Percentiles rank a stretch among this genome's conserved stretches.
These are phyloP conservation scores for Mycosarcoma maydis DNA, from an alignment of 1,284 basidiomycete species.

Conservation along the genomic window DNA sequence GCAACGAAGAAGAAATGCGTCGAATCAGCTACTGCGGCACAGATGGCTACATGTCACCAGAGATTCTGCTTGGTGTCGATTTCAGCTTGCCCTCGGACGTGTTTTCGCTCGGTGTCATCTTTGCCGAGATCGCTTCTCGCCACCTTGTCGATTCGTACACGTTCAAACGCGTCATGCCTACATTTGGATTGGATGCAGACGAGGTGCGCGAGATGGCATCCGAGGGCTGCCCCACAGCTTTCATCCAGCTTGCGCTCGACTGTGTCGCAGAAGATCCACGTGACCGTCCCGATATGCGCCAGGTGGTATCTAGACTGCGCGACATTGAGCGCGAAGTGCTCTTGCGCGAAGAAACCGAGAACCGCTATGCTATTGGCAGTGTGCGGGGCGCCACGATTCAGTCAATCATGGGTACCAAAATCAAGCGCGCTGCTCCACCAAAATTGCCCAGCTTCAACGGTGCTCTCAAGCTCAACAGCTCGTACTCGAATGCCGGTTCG, in stretches of 20 bases:
- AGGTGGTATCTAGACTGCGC: slow-evolving; percentile 78
- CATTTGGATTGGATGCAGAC: slow-evolving; percentile 78
- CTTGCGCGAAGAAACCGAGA: slow-evolving; percentile 49
- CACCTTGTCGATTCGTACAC: slow-evolving; percentile 77
- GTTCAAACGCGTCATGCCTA: slow-evolving; percentile 49
- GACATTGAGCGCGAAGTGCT: slow-evolving; percentile 78
- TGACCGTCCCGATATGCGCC: slow-evolving; percentile 78
- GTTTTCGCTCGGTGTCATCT: slow-evolving; percentile 92
- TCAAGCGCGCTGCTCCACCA: slow-evolving; percentile 70
- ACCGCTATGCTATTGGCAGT: slow-evolving; percentile 76
- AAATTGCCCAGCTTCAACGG: slow-evolving; percentile 86
- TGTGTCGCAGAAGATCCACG: slow-evolving; percentile 79
- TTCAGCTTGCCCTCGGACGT: slow-evolving; percentile 94
- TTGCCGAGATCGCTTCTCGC: slow-evolving; percentile 89
- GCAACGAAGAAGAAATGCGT: slow-evolving; percentile 88
- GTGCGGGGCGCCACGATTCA: slow-evolving; percentile 55
- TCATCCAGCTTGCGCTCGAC: slow-evolving; percentile 80
- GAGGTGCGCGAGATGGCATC: slow-evolving; percentile 79
- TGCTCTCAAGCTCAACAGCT: slow-evolving; percentile 74
- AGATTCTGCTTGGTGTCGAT: slow-evolving; percentile 88
- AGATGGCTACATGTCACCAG: slow-evolving; percentile 77
- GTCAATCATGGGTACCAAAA: slow-evolving; percentile 52
- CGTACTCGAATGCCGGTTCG: slow-evolving; percentile 17
- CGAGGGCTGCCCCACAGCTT: slow-evolving; percentile 79
- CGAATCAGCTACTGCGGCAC: slow-evolving; percentile 96